These are phyloP conservation scores for Alternaria sp. DNA, from an alignment of 2,329 filamentous ascomycete genomes.

Conservation along the genomic window DNA sequence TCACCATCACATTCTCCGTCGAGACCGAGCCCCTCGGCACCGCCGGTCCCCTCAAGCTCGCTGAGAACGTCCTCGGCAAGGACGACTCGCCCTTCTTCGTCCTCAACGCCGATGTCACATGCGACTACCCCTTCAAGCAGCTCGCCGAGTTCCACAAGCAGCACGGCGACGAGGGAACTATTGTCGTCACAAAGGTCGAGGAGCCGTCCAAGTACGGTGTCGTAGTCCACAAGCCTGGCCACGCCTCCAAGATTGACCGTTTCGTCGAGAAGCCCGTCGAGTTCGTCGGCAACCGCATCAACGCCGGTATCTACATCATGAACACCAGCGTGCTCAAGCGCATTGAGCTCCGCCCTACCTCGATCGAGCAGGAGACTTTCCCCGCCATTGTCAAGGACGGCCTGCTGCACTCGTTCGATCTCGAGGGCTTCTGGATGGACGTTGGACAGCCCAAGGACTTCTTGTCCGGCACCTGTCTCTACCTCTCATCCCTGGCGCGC, in stretches of 20 bases:
- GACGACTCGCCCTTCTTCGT: constrained; percentile 97
- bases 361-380: constrained; percentile 99
- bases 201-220: constrained; percentile 99
- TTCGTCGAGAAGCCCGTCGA: constrained; percentile 99
- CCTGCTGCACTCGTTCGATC: constrained; percentile 92
- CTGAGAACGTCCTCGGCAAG: constrained; percentile 89
- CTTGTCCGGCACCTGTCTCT: constrained; percentile 93
- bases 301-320: constrained; percentile 97
- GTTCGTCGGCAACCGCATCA: constrained; percentile 98
- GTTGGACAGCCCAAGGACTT: constrained; percentile 99
- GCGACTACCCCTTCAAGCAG: constrained; percentile 93
- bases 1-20: constrained; percentile 97
- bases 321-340: constrained; percentile 90
- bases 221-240: constrained; percentile 93
- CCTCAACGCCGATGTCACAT: constrained; percentile 97
- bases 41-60: constrained; percentile 92
- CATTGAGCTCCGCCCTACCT: constrained; percentile 95
- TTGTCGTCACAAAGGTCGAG: constrained; percentile 98
- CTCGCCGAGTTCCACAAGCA: constrained; percentile 90
- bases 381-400: constrained; percentile 89
- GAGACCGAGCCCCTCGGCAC: constrained; percentile 95
- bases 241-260: constrained; percentile 91
- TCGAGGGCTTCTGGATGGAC: constrained; percentile 99
- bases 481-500: constrained; percentile 91
- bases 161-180: constrained; percentile 95